Evolutionary conservation across 1,139 yeast species (phyloP), one percentile per base, ranked within the genome.

Genomic region (Yamadazyma siamensis): DNA sequence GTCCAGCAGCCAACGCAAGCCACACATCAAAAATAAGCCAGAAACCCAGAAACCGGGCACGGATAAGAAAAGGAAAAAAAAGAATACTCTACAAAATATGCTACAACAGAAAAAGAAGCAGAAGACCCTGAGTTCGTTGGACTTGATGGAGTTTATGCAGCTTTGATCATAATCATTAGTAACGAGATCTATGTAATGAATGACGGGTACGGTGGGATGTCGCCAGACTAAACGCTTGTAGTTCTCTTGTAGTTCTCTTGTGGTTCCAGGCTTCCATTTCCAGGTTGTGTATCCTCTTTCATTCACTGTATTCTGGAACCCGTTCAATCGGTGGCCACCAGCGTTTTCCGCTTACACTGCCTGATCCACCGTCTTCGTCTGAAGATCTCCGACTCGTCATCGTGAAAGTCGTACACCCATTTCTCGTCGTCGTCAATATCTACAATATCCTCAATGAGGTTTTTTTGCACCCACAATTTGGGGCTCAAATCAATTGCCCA

Each of bases 401-500:
- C 39, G 33, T 47, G 41, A 26, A 54, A 51, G 52, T 83, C 94
- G 50, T 83, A 83, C 13, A 80, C 88, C 91, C 91, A 83, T 54
- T 83, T 83, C 26, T 80, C 82, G 33, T 77, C 86, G 21, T 71
- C 63, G 52, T 82, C 89, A 21, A 80, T 64, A 25, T 62, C 65
- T 7, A 80, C 77, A 29, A 76, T 54, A 38, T 76, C 83, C 18
- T 58, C 48, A 26, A 81, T 59, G 21, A 69, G 59, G 33, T 73
- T 70, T 0, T 50, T 42, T 24, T 57, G 56, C 2, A 79, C 82
- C 91, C 91, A 83, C 4, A 46, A 50, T 20, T 56, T 52, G 0
- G 83, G 83, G 15, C 71, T 59, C 32, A 80, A 60, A 50, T 83
- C 91, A 27, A 81, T 45, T 9, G 52, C 56, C 94, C 94, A 83